Evolutionary conservation across 345 rosid genomes (phyloP).

Genomic region (Salix viminalis): DNA sequence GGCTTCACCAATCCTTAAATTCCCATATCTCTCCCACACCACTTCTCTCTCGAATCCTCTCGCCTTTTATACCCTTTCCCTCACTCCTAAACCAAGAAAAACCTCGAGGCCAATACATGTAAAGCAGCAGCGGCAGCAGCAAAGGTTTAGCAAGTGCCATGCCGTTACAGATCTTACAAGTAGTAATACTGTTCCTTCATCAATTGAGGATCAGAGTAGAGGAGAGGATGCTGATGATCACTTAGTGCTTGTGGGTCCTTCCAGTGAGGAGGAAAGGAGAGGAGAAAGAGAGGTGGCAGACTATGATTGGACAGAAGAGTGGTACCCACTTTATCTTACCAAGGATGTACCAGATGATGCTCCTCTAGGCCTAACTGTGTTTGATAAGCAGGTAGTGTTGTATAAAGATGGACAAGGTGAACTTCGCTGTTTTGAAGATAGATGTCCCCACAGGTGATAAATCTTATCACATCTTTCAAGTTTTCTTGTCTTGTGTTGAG

Average conservation of each 20-base stretch:
- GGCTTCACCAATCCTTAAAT: conserved; percentile 17
- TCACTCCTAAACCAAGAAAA: conserved; percentile 2
- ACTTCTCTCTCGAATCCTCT: conserved; percentile 10
- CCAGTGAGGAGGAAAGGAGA: conserved; percentile 35
- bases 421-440: conserved; percentile 71
- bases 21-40: conserved; percentile 21
- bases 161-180: conserved; percentile 32
- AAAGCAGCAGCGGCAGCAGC: background rate
- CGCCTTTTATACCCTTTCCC: conserved; percentile 3
- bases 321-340: conserved; percentile 88
- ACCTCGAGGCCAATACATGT: background rate
- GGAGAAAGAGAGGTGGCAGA: conserved; percentile 46
- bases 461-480: background rate
- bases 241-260: conserved; percentile 23
- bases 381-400: conserved; percentile 72
- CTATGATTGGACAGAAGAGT: conserved; percentile 85
- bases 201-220: conserved; percentile 6
- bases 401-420: conserved; percentile 67
- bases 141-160: conserved; percentile 12
- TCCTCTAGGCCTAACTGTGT: conserved; percentile 84
- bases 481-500: background rate
- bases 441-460: conserved; percentile 84
- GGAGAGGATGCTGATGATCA: conserved; percentile 23
- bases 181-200: background rate
- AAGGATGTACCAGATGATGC: conserved; percentile 81